A percentile compares a stretch with the other conserved stretches of the same genome.
These are phyloP conservation scores for Lolium multiflorum DNA, from an alignment of 176 grass and related monocot genomes.

Conservation along the genomic window DNA sequence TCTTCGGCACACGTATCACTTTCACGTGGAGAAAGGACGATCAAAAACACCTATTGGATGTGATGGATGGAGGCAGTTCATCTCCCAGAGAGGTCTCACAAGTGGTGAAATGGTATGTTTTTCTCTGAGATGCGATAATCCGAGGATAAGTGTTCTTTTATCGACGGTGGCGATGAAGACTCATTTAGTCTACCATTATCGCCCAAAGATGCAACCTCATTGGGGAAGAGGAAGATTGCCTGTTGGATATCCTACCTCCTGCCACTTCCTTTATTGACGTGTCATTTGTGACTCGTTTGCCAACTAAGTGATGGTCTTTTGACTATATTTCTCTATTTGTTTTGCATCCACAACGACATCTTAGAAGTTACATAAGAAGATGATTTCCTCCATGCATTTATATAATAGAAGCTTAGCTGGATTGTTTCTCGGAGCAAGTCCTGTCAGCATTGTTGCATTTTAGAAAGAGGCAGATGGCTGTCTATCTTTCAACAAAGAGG, in stretches of 20 bases:
- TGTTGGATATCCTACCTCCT: not conserved
- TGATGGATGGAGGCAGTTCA: no score
- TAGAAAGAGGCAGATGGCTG: not conserved
- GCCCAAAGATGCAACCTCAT: no score
- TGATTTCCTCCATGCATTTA: not conserved
- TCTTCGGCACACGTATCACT: no score
- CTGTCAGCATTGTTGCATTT: not conserved
- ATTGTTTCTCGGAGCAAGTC: not conserved
- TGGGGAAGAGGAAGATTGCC: not conserved
- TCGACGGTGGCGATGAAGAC: no score
- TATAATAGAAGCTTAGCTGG: not conserved
- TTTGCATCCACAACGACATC: not conserved
- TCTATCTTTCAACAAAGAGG: not conserved
- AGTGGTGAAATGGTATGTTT: no score
- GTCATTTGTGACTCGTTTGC: not conserved
- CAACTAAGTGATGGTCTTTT: not conserved
- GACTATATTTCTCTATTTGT: not conserved
- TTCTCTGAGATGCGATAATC: no score
- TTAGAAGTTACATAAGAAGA: not conserved
- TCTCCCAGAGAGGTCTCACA: no score
- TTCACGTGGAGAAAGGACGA: no score
- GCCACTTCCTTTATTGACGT: no score
- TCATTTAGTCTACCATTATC: no score
- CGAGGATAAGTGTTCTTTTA: no score
- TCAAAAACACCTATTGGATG: no score